Base-by-base conservation (phyloP, 2,329 filamentous ascomycete genomes). In the Stylonectria norvegica region DNA sequence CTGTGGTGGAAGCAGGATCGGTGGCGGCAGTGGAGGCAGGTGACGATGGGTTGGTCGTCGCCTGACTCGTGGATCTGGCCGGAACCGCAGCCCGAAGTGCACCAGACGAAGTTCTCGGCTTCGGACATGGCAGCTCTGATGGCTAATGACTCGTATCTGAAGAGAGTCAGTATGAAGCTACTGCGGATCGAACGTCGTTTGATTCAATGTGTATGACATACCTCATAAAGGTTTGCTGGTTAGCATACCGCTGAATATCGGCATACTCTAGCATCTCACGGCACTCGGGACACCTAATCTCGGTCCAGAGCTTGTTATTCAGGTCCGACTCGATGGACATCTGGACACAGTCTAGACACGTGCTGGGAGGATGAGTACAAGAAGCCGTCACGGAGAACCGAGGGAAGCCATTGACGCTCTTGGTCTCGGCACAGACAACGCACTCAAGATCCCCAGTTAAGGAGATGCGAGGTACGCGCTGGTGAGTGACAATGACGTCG, bases 251-350 rank as follows among this genome's bases (percentile, higher is more conserved):
- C 42, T 67, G 62, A 3, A 81, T 63, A 14, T 73, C 70, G 12
- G 60, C 55, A 45, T 72, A 70, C 7, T 61, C 50, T 2, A 81
- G 58, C 0, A 52, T 47, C 18, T 59, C 60, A 3, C 63, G 50
- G 46, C 78, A 82, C 35, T 76, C 70, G 0, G 76, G 75, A 36
- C 78, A 82, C 31, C 60, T 61, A 28, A 80, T 67, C 8, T 71
- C 63, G 22, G 70, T 66, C 67, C 70, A 72, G 2, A 62, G 41
- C 16, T 60, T 63, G 45, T 34, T 57, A 20, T 52, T 51, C 11
- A 69, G 34, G 33, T 66, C 63, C 2, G 58, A 55, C 17, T 50
- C 50, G 25, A 70, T 66, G 2, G 60, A 66, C 5, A 52, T 47
- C 7, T 58, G 52, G 4, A 70, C 19, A 27, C 67, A 69, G 12